A percentile compares a stretch with the other conserved stretches of the same genome.
phyloP scores from a whole-genome alignment of 139 green algal species.

The Coelastrella sp. region DNA sequence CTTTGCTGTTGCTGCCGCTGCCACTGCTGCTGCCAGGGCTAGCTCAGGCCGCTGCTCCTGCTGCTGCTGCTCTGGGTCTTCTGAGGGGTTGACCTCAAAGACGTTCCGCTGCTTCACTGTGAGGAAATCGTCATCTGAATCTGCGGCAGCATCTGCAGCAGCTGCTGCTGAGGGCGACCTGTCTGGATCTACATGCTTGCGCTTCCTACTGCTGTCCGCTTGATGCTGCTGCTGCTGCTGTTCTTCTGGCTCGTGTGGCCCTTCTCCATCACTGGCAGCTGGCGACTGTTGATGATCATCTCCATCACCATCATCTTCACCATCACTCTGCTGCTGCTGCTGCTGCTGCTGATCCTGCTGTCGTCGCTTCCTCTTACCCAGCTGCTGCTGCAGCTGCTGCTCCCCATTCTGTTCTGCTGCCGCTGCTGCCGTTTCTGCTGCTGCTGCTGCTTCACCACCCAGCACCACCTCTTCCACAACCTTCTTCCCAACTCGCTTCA shows the following conservation, averaged over 20 bases:
- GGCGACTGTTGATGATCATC: no score
- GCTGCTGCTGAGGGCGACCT: conserved; percentile 28
- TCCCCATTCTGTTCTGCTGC: not conserved
- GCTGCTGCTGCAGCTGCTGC: conserved; percentile 18
- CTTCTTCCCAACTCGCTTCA: conserved; percentile 58
- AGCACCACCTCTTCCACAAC: conserved; percentile 56
- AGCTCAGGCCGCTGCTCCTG: not conserved
- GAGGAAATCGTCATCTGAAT: conserved; percentile 64
- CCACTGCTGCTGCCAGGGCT: not conserved
- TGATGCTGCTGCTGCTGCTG: not conserved
- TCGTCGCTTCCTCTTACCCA: not conserved
- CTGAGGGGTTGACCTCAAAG: conserved; percentile 48
- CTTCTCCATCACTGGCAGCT: not conserved
- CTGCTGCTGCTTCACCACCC: conserved; percentile 44
- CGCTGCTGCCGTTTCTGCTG: not conserved
- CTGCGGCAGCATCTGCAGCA: conserved; percentile 27
- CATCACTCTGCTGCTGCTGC: conserved; percentile 1
- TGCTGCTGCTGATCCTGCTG: not conserved
- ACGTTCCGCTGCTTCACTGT: conserved; percentile 61
- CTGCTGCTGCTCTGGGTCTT: conserved; percentile 7
- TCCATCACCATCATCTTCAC: not conserved
- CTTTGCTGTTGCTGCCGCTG: not conserved
- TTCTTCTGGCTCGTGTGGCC: not conserved
- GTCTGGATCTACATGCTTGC: not conserved
- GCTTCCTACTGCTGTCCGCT: conserved; percentile 26